Evolutionary conservation across 106 monocot genomes (phyloP), one percentile per base, ranked within the genome.

Genomic region (Dioscorea dumetorum): DNA sequence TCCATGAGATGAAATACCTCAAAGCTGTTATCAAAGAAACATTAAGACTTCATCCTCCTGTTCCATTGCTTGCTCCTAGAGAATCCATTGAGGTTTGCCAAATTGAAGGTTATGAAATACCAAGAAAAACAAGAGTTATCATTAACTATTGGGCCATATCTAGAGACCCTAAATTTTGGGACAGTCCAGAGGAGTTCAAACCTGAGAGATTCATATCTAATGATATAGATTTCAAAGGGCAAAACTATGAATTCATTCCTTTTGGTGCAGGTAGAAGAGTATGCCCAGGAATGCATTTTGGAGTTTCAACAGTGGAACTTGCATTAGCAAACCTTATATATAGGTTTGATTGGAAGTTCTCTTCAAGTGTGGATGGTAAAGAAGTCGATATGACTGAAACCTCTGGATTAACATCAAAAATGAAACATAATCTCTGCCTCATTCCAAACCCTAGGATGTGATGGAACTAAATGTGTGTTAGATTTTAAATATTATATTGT

Each of bases 121-220:
- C 63, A 17, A 33, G 17, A 15, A 32, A 64, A 35, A 64, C 63
- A 34, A 64, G 63, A 18, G 63, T 64, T 15, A 41, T 64, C 1
- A 16, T 64, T 32, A 64, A 64, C 18, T 24, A 24, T 13, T 64
- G 63, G 63, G 1, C 63, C 15, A 64, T 64, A 1, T 1, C 31
- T 6, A 32, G 63, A 34, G 63, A 64, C 15, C 5, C 63, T 34
- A 28, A 34, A 4, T 0, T 17, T 17, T 64, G 63, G 63, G 63
- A 64, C n/a, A n/a, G 13, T 33, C 33, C 63, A 0, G 63, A 64
- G 0, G 34, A 41, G 6, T 64, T 64, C 34, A 11, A 12, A n/a
- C 35, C 63, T 3, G 63, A 64, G 63, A 28, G 63, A 34, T 64
- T 64, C 16, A 13, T 64, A 1, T 3, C 4, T 11, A 64, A 32